Percentiles rank a stretch among this genome's conserved stretches.
Conservation (phyloP, 495 filamentous ascomycete species). For the Podospora conica region DNA sequence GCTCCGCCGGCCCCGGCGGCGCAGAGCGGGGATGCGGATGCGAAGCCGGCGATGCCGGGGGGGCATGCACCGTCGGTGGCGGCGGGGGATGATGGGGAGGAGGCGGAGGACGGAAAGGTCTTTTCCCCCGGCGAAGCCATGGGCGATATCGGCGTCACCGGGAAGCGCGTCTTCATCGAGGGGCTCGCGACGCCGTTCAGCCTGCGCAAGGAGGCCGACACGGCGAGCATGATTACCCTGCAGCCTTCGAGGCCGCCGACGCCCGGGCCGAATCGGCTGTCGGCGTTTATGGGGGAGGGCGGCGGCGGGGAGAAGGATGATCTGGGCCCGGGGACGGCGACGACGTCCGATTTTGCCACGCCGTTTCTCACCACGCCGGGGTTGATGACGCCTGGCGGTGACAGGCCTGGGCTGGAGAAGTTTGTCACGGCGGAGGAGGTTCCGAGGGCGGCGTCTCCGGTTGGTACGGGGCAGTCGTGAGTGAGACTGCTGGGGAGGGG, state of each 20-base stretch:
- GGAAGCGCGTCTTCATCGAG: slow-evolving; percentile 42
- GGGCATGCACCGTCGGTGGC: slow-evolving; percentile 12
- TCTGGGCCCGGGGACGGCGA: not conserved
- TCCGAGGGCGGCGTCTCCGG: not conserved
- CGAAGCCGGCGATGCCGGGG: slow-evolving; percentile 24
- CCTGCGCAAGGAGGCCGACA: slow-evolving; percentile 41
- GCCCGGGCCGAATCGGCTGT: not conserved
- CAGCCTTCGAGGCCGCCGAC: slow-evolving; percentile 7
- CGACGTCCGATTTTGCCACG: not conserved
- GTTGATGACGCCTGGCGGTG: not conserved
- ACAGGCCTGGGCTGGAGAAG: slow-evolving; percentile 5
- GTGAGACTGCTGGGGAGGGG: not conserved
- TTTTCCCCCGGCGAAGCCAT: not conserved
- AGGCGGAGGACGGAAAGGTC: slow-evolving; percentile 14
- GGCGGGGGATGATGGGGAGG: slow-evolving; percentile 7
- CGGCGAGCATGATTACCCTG: slow-evolving; percentile 50
- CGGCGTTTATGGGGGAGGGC: not conserved
- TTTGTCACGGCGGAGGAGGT: slow-evolving; percentile 6
- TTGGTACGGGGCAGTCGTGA: not conserved
- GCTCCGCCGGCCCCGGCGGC: slow-evolving; percentile 14
- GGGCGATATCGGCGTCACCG: slow-evolving; percentile 32
- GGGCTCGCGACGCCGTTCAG: slow-evolving; percentile 50
- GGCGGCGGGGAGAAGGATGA: not conserved
- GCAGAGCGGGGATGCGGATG: slow-evolving; percentile 25
- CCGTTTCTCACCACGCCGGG: slow-evolving; percentile 5